Percentiles rank a stretch among this genome's conserved stretches.
Conservation (phyloP, 2,329 filamentous ascomycete species). For the Neocatenulostroma microsporum region DNA sequence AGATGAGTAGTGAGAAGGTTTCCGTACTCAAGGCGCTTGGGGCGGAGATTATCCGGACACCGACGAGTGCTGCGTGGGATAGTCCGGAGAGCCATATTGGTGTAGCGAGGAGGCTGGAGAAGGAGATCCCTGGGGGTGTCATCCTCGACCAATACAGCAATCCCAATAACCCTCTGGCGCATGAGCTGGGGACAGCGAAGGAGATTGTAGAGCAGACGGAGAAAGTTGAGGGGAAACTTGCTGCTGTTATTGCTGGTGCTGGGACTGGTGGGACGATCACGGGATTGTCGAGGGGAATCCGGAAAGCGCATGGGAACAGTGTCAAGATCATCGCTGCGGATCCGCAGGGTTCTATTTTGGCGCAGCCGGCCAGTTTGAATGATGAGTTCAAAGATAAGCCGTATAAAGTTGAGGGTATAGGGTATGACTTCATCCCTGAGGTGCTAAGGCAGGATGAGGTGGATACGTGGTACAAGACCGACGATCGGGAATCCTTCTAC, state of each 20-base stretch:
- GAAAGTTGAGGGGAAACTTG: slow-evolving; percentile 57
- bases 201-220: slow-evolving; percentile 91
- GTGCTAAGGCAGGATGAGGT: slow-evolving; percentile 74
- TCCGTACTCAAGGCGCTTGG: slow-evolving; percentile 87
- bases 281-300: slow-evolving; percentile 73
- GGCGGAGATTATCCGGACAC: slow-evolving; percentile 95
- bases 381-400: slow-evolving; percentile 69
- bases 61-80: slow-evolving; percentile 91
- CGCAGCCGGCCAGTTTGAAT: slow-evolving; percentile 72
- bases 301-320: slow-evolving; percentile 68
- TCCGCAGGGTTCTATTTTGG: slow-evolving; percentile 84
- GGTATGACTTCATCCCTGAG: slow-evolving; percentile 96
- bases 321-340: slow-evolving; percentile 90
- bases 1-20: slow-evolving; percentile 99
- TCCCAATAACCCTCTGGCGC: slow-evolving; percentile 80
- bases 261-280: slow-evolving; percentile 95
- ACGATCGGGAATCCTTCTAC: slow-evolving; percentile 82
- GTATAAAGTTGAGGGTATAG: slow-evolving; percentile 98
- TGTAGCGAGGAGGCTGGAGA: slow-evolving; percentile 79
- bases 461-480: slow-evolving; percentile 97
- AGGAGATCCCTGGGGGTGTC: slow-evolving; percentile 93
- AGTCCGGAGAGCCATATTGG: slow-evolving; percentile 94
- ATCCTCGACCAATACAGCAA: slow-evolving; percentile 97
- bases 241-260: slow-evolving; percentile 78
- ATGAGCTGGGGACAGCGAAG: slow-evolving; percentile 89